These are phyloP conservation scores for Pseudonitzschia delicatissima DNA, from an alignment of 108 stramenopile species.

Conservation along the genomic window DNA sequence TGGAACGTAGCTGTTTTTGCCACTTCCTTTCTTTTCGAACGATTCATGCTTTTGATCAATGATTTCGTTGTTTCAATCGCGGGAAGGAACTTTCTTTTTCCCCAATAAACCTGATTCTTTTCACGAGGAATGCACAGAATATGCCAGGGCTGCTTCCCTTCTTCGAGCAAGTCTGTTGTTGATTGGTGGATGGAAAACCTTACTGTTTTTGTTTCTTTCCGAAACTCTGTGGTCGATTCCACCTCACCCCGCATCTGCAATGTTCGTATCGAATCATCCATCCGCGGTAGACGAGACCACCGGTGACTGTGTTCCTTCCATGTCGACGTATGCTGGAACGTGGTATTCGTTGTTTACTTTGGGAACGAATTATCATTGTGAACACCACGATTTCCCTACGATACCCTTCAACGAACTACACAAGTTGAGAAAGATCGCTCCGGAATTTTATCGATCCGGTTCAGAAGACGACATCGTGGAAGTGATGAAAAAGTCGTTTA, in stretches of 20 bases:
- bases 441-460: conserved; percentile 59
- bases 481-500: conserved; percentile 63
- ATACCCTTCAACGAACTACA: conserved; percentile 69
- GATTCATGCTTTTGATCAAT: conserved; percentile 64
- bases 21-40: conserved; percentile 60
- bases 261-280: conserved; percentile 78
- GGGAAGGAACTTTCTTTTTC: conserved; percentile 69
- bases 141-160: conserved; percentile 53
- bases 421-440: conserved; percentile 59
- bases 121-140: conserved; percentile 62
- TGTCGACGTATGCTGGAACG: conserved; percentile 64
- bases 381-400: conserved; percentile 86
- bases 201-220: conserved; percentile 60
- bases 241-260: conserved; percentile 78
- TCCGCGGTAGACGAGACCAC: conserved; percentile 21
- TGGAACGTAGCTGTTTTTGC: conserved; percentile 53
- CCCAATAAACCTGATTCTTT: conserved; percentile 73
- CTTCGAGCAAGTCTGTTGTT: conserved; percentile 40
- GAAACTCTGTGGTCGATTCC: conserved; percentile 78
- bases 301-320: conserved; percentile 39
- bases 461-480: conserved; percentile 45
- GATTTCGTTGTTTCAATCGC: conserved; percentile 65
- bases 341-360: conserved; percentile 72
- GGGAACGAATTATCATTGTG: conserved; percentile 78
- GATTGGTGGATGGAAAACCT: conserved; percentile 61